These are phyloP conservation scores for Epichloe aotearoae DNA, from an alignment of 2,329 filamentous ascomycete genomes.

Conservation along the genomic window DNA sequence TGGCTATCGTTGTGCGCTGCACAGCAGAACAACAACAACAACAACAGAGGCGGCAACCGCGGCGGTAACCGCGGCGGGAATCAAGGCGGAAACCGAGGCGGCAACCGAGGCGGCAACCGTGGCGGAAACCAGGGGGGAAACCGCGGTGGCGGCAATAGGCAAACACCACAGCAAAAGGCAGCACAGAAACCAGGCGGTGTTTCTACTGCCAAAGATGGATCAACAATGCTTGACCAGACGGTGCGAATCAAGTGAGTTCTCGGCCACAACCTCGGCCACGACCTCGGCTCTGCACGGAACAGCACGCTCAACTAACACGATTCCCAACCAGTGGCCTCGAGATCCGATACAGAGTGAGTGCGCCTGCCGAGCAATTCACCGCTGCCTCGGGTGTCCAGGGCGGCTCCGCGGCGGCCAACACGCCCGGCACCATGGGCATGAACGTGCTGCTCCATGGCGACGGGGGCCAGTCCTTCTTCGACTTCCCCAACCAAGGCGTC, in stretches of 20 bases:
- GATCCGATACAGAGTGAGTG: conserved; percentile 43
- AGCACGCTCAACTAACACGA: not conserved
- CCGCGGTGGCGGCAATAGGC: not conserved
- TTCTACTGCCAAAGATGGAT: conserved; percentile 36
- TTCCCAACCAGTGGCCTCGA: conserved; percentile 29
- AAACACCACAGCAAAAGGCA: conserved; percentile 17
- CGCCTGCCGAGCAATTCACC: conserved; percentile 40
- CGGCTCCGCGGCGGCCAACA: conserved; percentile 18
- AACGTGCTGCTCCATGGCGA: conserved; percentile 48
- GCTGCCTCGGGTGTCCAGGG: conserved; percentile 34
- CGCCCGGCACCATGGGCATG: conserved; percentile 29
- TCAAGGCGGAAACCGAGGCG: fast-evolving
- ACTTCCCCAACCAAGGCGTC: conserved; percentile 42
- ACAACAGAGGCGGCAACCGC: no score
- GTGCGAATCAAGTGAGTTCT: conserved; percentile 36
- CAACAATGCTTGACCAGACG: conserved; percentile 40
- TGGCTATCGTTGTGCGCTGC: conserved; percentile 1
- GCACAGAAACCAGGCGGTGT: conserved; percentile 20
- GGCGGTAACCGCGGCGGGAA: no score
- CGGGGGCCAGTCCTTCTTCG: conserved; percentile 45
- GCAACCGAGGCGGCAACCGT: no score
- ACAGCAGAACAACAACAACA: no score
- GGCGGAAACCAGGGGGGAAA: not conserved
- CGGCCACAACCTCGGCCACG: no score
- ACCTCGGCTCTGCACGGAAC: no score